These are phyloP conservation scores for Conticribra guillardii DNA, from an alignment of 108 stramenopile species.

Conservation along the genomic window DNA sequence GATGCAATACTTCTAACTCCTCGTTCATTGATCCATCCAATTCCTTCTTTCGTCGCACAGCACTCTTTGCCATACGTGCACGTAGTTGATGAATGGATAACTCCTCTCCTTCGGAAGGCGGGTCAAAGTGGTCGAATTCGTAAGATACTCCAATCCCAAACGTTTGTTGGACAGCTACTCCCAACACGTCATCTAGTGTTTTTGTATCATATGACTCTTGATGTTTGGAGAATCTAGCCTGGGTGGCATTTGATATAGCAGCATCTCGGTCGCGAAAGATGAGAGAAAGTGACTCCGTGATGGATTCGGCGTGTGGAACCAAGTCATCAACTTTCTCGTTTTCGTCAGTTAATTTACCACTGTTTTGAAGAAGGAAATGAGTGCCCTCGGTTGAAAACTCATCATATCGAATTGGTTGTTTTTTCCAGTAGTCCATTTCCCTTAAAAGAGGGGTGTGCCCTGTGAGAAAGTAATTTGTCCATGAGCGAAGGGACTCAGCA, in stretches of 20 bases:
- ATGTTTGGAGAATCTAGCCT: conserved; percentile 36
- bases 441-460: conserved; percentile 40
- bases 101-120: conserved; percentile 39
- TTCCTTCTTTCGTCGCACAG: conserved; percentile 58
- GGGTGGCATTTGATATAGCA: conserved; percentile 39
- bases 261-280: conserved; percentile 52
- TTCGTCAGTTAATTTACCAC: not conserved
- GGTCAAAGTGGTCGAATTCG: conserved; percentile 72
- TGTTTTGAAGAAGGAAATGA: conserved; percentile 1
- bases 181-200: conserved; percentile 70
- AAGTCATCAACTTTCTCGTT: conserved; percentile 22
- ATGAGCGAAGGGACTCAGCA: conserved; percentile 20
- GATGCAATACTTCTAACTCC: conserved; percentile 49
- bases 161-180: conserved; percentile 76
- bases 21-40: conserved; percentile 44
- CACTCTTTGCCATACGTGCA: conserved; percentile 82
- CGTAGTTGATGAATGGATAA: conserved; percentile 67
- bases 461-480: conserved; percentile 38
- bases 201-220: conserved; percentile 48
- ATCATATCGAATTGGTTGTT: conserved; percentile 22
- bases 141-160: conserved; percentile 82
- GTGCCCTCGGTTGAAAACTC: conserved; percentile 49
- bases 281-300: conserved; percentile 46
- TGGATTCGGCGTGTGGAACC: conserved; percentile 26
- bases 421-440: conserved; percentile 46